Percentiles rank a stretch among this genome's conserved stretches.
Conservation (phyloP, 139 green algal species). For the Nannochloris sp. region DNA sequence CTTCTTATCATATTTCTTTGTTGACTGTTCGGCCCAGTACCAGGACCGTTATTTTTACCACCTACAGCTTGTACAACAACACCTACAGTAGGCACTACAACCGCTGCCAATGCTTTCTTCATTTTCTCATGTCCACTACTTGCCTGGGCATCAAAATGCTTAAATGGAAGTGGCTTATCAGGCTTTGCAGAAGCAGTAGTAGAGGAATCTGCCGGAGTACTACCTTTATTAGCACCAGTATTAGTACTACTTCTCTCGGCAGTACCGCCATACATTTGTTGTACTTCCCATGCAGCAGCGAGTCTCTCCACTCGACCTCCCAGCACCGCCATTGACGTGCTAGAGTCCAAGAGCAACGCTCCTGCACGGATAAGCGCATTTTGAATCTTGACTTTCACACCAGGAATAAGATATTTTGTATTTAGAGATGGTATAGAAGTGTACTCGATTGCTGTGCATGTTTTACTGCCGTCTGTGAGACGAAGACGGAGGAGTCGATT, state of each 20-base stretch:
- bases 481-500: constrained; percentile 14
- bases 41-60: not conserved
- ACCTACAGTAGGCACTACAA: not conserved
- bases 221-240: constrained; percentile 8
- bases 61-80: not conserved
- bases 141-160: constrained; percentile 26
- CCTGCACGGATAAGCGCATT: constrained; percentile 3
- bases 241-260: constrained; percentile 7
- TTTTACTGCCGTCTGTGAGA: constrained; percentile 16
- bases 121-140: constrained; percentile 2
- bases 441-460: constrained; percentile 17
- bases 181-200: not conserved
- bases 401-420: constrained; percentile 11
- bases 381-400: constrained; percentile 11
- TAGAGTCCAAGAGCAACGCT: constrained; percentile 29
- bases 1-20: no score
- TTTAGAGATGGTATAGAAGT: not conserved
- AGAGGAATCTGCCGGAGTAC: not conserved
- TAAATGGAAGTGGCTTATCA: constrained; percentile 31
- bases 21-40: no score
- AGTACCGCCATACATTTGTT: constrained; percentile 34
- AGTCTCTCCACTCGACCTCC: constrained; percentile 34
- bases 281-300: constrained; percentile 31
- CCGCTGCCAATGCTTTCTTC: not conserved
- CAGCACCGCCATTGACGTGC: constrained; percentile 31